These are phyloP conservation scores for Amborella trichopoda DNA, from an alignment of 164 flowering plant species.

Conservation along the genomic window DNA sequence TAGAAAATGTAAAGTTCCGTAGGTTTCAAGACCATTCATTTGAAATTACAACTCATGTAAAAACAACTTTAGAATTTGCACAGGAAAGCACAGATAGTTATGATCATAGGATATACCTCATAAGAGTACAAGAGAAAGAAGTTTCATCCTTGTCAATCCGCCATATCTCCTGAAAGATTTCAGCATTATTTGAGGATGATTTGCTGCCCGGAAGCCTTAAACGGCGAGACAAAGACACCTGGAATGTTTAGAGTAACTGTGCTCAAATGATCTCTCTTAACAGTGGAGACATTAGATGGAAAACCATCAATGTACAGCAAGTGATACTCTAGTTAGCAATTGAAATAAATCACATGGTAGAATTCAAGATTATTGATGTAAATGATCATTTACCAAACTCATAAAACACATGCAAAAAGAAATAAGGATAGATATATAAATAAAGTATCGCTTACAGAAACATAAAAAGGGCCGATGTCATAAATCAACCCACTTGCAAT, in stretches of 20 bases:
- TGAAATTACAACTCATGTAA: neutral
- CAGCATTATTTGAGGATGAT: constrained; percentile 21
- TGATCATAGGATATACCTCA: constrained; percentile 41
- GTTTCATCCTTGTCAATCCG: constrained; percentile 82
- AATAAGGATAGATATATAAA: too few species aligned
- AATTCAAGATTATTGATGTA: too few species aligned
- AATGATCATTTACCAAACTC: too few species aligned
- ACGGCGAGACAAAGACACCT: constrained; percentile 75
- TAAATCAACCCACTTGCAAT: constrained; percentile 66
- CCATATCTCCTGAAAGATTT: constrained; percentile 56
- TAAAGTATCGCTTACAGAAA: constrained; percentile 73
- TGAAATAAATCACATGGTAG: too few species aligned
- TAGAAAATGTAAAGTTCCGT: too few species aligned
- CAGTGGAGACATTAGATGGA: too few species aligned
- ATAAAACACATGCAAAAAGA: too few species aligned
- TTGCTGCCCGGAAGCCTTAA: constrained; percentile 66
- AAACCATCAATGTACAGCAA: too few species aligned
- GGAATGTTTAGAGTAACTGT: constrained; percentile 1
- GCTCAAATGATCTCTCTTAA: too few species aligned
- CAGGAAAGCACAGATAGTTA: neutral
- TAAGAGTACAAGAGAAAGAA: constrained; percentile 55
- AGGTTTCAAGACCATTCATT: too few species aligned
- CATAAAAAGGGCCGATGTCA: constrained; percentile 54
- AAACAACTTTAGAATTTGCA: too few species aligned
- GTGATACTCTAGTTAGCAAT: too few species aligned